Percentiles rank a stretch among this genome's conserved stretches.
These are phyloP conservation scores for Pisolithus microcarpus DNA, from an alignment of 768 basidiomycete species.

Conservation along the genomic window DNA sequence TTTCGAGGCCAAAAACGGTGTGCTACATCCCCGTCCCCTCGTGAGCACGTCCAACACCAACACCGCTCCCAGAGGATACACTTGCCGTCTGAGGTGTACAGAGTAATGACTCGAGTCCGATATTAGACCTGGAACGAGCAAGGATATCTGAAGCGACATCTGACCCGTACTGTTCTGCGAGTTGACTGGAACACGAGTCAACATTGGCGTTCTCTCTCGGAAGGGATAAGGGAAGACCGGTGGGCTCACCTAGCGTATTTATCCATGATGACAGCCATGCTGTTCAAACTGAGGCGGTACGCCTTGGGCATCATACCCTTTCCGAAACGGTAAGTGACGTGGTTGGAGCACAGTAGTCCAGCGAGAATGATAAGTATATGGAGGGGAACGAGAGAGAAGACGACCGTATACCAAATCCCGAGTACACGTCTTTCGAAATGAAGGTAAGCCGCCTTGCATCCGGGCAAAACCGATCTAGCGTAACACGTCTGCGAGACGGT, in stretches of 20 bases:
- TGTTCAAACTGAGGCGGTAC: constrained; percentile 64
- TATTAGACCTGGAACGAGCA: constrained; percentile 48
- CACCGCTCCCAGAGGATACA: background rate
- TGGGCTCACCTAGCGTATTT: constrained; percentile 63
- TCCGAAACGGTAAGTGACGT: constrained; percentile 81
- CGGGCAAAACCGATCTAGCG: constrained; percentile 59
- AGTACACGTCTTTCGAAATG: constrained; percentile 50
- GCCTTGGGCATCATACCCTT: constrained; percentile 86
- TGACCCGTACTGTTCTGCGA: constrained; percentile 54
- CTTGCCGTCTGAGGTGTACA: background rate
- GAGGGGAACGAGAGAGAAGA: constrained; percentile 61
- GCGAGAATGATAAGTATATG: constrained; percentile 59
- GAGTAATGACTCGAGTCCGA: constrained; percentile 32
- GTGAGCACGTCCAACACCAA: too few species aligned
- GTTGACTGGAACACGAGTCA: too few species aligned
- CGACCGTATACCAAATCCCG: constrained; percentile 54
- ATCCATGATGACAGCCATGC: constrained; percentile 81
- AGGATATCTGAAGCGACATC: constrained; percentile 56
- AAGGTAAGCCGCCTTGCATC: constrained; percentile 64
- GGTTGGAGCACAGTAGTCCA: constrained; percentile 68
- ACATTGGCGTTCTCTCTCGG: background rate
- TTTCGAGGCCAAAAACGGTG: too few species aligned
- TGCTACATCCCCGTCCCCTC: too few species aligned
- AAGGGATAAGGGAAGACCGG: background rate
- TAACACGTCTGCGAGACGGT: constrained; percentile 71